Evolutionary conservation across 2,329 filamentous ascomycete genomes (phyloP).

Genomic region (Monosporascus sp.): DNA sequence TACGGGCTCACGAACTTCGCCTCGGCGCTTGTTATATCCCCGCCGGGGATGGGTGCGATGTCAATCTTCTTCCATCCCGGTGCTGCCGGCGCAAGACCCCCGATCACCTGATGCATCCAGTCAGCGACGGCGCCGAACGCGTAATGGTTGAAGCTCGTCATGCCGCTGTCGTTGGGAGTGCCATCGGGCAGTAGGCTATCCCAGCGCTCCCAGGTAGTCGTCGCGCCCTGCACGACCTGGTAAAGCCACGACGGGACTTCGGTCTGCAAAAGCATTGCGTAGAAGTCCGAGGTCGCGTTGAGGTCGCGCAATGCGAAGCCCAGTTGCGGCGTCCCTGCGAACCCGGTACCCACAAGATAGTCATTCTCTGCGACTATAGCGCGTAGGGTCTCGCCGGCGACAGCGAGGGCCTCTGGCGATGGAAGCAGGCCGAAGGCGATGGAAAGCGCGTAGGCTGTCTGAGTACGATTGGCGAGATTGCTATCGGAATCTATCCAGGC

Average conservation of each 20-base stretch:
- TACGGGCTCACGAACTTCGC: slow-evolving; percentile 27
- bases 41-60: slow-evolving; percentile 31
- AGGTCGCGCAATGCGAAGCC: slow-evolving; percentile 25
- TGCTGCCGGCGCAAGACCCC: slow-evolving; percentile 32
- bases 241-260: slow-evolving; percentile 43
- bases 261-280: slow-evolving; percentile 42
- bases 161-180: slow-evolving; percentile 36
- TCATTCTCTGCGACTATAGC: slow-evolving; percentile 27
- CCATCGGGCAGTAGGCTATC: slow-evolving; percentile 40
- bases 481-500: slow-evolving; percentile 26
- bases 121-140: slow-evolving; percentile 42
- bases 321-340: slow-evolving; percentile 37
- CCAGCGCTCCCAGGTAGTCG: slow-evolving; percentile 48
- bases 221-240: slow-evolving; percentile 38
- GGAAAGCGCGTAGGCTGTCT: slow-evolving; percentile 34
- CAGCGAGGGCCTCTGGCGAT: slow-evolving; percentile 16
- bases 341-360: slow-evolving; percentile 35
- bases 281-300: slow-evolving; percentile 29
- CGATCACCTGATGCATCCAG: slow-evolving; percentile 40
- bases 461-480: slow-evolving; percentile 29
- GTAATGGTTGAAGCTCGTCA: slow-evolving; percentile 48
- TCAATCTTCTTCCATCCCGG: slow-evolving; percentile 34
- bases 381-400: slow-evolving; percentile 20
- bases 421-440: slow-evolving; percentile 29
- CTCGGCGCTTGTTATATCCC: slow-evolving; percentile 28